phyloP scores from a whole-genome alignment of 129 eudicot genomes.

The Oenanthe sinensis region DNA sequence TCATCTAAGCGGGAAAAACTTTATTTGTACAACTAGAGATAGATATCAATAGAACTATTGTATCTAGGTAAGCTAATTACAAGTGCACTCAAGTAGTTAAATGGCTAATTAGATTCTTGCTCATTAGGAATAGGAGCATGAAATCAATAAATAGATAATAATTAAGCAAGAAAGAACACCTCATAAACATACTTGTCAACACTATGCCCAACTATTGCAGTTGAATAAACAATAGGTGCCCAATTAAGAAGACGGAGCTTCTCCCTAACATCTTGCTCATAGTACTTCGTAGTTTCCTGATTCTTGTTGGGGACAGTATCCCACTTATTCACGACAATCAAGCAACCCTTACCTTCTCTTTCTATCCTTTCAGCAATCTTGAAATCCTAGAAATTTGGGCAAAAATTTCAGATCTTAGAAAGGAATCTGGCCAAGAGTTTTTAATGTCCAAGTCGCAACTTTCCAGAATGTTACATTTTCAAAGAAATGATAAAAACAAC shows the following conservation, averaged over 20 bases:
- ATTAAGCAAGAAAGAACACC: background rate
- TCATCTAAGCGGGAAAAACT: background rate
- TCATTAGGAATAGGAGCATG: background rate
- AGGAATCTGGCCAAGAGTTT: background rate
- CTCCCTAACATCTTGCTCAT: slow-evolving; percentile 89
- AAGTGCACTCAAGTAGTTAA: background rate
- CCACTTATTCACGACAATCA: slow-evolving; percentile 97
- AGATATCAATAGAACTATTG: background rate
- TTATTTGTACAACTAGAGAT: background rate
- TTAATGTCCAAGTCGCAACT: background rate
- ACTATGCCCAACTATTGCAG: slow-evolving; percentile 79
- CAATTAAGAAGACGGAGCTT: slow-evolving; percentile 86
- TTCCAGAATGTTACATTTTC: background rate
- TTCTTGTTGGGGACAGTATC: slow-evolving; percentile 94
- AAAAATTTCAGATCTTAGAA: background rate
- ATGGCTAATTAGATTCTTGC: background rate
- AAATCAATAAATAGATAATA: background rate
- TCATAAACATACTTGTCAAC: slow-evolving; percentile 59
- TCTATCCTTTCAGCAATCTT: slow-evolving; percentile 97
- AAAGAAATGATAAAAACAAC: background rate
- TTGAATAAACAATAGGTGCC: slow-evolving; percentile 97
- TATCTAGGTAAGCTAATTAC: background rate
- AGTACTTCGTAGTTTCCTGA: slow-evolving; percentile 69
- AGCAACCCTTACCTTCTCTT: slow-evolving; percentile 94
- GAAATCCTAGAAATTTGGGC: slow-evolving; percentile 47